Evolutionary conservation across 148 eudicot species (phyloP), one percentile per base, ranked within the genome.

Genomic region (Fagopyrum esculentum): DNA sequence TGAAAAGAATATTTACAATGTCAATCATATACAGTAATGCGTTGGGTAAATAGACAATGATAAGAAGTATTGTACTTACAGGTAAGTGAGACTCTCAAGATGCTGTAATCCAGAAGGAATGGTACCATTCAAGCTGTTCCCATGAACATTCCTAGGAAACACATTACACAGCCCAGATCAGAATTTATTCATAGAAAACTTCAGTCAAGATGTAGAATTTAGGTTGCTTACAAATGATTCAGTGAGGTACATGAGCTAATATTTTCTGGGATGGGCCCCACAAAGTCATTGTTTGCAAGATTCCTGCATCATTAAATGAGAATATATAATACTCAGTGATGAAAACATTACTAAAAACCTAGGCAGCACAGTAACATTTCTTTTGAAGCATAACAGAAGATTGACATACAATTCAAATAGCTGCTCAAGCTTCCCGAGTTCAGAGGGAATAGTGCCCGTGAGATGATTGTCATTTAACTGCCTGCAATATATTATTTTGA

Each of bases 401-500:
- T 15, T 68, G 8, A 73, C 91, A 75, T 74, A 89, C 93, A 89
- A 59, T 82, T 89, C 93, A 73, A 89, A 89, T 49, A 89, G 88
- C 78, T 87, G 89, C 59, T 87, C 91, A 16, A 89, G 81, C 52
- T 89, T 84, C 74, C 93, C 93, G 76, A 89, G 89, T 73, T 89
- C 91, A 49, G 91, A 77, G 4, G 93, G 93, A 43, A 89, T 89
- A 63, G 71, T 63, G 73, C 93, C 91, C 40, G 55, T 71, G 11
- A 89, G 76, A 12, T 84, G 89, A 64, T 89, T 89, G 70, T 84
- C 86, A 77, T 89, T 89, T 54, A 89, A 74, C 78, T 89, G 91
- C 89, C 93, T 89, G 87, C 74, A 83, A 75, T 54, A 29, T 56
- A 50, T 9, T 7, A 47, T 8, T 40, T 63, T 60, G 26, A 48